These are phyloP conservation scores for Vigna hirtella DNA, from an alignment of 306 rosid species.

Conservation along the genomic window DNA sequence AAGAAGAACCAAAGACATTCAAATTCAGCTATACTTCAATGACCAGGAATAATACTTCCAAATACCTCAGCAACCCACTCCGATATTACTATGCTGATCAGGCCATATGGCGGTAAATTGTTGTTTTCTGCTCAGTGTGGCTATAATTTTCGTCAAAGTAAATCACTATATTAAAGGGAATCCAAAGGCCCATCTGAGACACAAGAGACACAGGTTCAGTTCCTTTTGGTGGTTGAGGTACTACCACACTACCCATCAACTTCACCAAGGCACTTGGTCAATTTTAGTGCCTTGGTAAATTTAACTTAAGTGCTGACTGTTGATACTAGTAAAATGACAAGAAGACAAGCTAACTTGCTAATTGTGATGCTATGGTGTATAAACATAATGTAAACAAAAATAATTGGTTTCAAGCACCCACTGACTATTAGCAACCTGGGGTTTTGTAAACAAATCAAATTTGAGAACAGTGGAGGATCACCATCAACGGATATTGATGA, in stretches of 20 bases:
- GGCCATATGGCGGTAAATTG: neutral
- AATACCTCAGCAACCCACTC: neutral
- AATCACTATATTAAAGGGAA: neutral
- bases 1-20: slow-evolving; percentile 7
- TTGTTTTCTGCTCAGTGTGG: neutral
- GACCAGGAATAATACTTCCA: neutral
- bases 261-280: neutral
- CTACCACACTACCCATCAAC: neutral
- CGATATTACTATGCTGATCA: neutral
- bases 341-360: neutral
- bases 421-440: slow-evolving; percentile 1
- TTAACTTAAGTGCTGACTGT: neutral
- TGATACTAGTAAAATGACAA: slow-evolving; percentile 4
- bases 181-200: slow-evolving; percentile 9
- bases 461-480: slow-evolving; percentile 22
- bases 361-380: neutral
- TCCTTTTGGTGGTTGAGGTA: neutral
- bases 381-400: slow-evolving; percentile 9
- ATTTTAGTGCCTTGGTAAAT: neutral
- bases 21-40: neutral
- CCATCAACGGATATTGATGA: neutral
- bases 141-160: neutral
- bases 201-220: neutral
- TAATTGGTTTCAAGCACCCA: neutral
- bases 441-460: slow-evolving; percentile 3